phyloP scores from a whole-genome alignment of 2,329 filamentous ascomycete genomes.

The Exophiala calicioides region DNA sequence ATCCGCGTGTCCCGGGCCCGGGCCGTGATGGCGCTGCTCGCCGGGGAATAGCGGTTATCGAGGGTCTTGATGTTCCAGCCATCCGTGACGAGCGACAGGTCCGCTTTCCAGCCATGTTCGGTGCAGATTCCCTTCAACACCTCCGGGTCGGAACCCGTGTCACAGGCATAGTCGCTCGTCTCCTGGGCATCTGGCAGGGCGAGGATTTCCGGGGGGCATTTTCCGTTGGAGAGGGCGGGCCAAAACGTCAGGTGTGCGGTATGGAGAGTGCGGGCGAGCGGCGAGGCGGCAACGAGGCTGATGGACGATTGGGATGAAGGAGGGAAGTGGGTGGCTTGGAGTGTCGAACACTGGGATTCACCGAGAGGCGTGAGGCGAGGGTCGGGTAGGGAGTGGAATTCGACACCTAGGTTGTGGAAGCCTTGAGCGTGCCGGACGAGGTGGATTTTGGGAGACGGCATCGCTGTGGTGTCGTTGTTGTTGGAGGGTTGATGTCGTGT shows the following conservation, averaged over 20 bases:
- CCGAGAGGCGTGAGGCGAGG: constrained; percentile 77
- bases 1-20: constrained; percentile 63
- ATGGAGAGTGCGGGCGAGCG: constrained; percentile 76
- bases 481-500: neutral
- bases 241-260: constrained; percentile 73
- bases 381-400: constrained; percentile 73
- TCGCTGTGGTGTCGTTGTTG: constrained; percentile 4
- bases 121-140: constrained; percentile 63
- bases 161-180: constrained; percentile 71
- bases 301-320: constrained; percentile 53
- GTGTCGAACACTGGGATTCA: constrained; percentile 68
- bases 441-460: constrained; percentile 28
- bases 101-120: constrained; percentile 56
- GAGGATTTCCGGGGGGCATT: constrained; percentile 55
- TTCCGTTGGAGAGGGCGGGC: constrained; percentile 50
- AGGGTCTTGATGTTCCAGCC: constrained; percentile 71
- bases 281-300: constrained; percentile 70
- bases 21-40: constrained; percentile 55
- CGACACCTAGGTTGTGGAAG: constrained; percentile 73
- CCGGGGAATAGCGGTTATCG: constrained; percentile 48
- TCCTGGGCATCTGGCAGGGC: constrained; percentile 78
- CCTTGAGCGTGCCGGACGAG: constrained; percentile 54
- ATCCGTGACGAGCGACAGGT: constrained; percentile 61
- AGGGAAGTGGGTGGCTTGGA: constrained; percentile 60
- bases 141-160: constrained; percentile 64